Conservation (phyloP, 1,284 basidiomycete genomes). For the Trichosporon sp. region DNA sequence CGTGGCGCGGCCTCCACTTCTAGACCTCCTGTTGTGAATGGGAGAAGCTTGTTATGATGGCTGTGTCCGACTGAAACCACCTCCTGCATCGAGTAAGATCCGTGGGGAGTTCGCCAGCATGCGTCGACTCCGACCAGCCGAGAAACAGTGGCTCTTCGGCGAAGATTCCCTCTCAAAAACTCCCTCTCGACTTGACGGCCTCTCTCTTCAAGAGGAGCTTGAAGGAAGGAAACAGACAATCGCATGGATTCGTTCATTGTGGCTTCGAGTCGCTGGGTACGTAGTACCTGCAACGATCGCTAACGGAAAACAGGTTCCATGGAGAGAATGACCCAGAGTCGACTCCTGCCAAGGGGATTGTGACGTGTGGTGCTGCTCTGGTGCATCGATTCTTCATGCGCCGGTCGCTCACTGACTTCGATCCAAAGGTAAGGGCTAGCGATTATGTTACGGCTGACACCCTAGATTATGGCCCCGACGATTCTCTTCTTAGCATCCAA, state of each 20-base stretch:
- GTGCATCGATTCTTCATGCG: slow-evolving; percentile 96
- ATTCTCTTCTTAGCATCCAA: slow-evolving; percentile 91
- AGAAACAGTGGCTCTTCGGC: slow-evolving; percentile 49
- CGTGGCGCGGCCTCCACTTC: neutral
- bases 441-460: neutral
- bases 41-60: slow-evolving; percentile 6
- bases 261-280: slow-evolving; percentile 28
- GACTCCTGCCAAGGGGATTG: slow-evolving; percentile 42
- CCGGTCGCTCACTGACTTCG: slow-evolving; percentile 78
- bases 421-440: slow-evolving; percentile 49
- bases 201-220: slow-evolving; percentile 41
- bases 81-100: neutral
- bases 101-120: slow-evolving; percentile 28
- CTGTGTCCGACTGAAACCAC: neutral
- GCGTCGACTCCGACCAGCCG: slow-evolving; percentile 37
- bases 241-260: slow-evolving; percentile 26
- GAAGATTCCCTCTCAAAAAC: slow-evolving; percentile 35
- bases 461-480: slow-evolving; percentile 81
- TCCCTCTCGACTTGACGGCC: slow-evolving; percentile 42
- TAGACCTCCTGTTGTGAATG: neutral
- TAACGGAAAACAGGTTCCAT: slow-evolving; percentile 5
- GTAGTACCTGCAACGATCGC: neutral
- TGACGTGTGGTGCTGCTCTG: slow-evolving; percentile 83
- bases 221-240: slow-evolving; percentile 39
- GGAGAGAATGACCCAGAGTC: slow-evolving; percentile 30